Percentiles rank a stretch among this genome's conserved stretches.
Conservation (phyloP, 306 rosid genomes). For the Vicia faba region DNA sequence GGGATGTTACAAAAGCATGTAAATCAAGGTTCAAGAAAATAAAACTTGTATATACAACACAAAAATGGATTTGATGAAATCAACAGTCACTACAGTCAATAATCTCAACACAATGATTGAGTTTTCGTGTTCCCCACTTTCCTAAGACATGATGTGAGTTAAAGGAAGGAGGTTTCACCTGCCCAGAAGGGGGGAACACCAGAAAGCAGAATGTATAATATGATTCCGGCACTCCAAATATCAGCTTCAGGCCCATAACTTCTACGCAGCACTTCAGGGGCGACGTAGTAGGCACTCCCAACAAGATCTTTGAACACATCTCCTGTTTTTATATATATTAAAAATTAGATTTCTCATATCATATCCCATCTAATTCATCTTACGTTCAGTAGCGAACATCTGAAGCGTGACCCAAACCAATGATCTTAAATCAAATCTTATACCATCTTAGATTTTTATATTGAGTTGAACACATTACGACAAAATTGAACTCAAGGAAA, state of each 20-base stretch:
- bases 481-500: not conserved
- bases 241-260: constrained; percentile 87
- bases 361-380: not conserved
- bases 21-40: constrained; percentile 1
- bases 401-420: not conserved
- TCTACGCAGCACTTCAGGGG: constrained; percentile 89
- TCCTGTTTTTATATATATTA: constrained; percentile 53
- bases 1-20: not conserved
- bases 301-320: constrained; percentile 81
- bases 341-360: not conserved
- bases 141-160: not conserved
- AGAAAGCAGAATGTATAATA: constrained; percentile 86
- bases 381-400: not conserved
- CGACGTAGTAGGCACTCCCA: constrained; percentile 97
- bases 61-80: not conserved
- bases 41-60: constrained; percentile 9
- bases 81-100: not conserved
- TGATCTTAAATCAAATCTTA: not conserved
- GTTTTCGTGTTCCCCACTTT: not conserved
- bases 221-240: constrained; percentile 96
- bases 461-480: no score
- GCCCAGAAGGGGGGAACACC: constrained; percentile 99
- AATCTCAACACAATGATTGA: not conserved
- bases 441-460: not conserved
- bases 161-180: constrained; percentile 53